Conservation (phyloP, 305 asterid species). For the Fraxinus angustifolia region DNA sequence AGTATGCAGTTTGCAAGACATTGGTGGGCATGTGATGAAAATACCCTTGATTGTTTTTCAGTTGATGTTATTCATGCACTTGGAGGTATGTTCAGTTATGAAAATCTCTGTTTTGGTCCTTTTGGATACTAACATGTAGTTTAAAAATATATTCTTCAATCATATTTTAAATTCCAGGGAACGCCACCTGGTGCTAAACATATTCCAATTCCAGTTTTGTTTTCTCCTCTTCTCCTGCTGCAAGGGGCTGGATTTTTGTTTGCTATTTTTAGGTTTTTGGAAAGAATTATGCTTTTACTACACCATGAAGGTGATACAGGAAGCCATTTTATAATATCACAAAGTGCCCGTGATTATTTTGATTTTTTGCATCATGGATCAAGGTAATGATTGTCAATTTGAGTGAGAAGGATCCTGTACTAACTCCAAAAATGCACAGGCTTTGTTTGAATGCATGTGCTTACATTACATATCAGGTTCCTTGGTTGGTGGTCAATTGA, state of each 20-base stretch:
- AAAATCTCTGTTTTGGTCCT: neutral
- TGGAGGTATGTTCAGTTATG: constrained; percentile 56
- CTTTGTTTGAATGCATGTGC: constrained; percentile 1
- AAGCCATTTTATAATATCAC: constrained; percentile 54
- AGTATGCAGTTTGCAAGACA: constrained; percentile 77
- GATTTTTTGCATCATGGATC: constrained; percentile 83
- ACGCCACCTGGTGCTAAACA: constrained; percentile 67
- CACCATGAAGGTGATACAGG: constrained; percentile 45
- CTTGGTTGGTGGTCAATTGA: constrained; percentile 98
- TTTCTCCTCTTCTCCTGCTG: constrained; percentile 78
- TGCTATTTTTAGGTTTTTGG: constrained; percentile 58
- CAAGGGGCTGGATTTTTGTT: constrained; percentile 84
- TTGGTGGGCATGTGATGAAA: constrained; percentile 95
- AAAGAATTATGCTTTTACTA: constrained; percentile 41
- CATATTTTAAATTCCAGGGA: constrained; percentile 51
- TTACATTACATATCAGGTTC: constrained; percentile 43
- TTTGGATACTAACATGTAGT: neutral
- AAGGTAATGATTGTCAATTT: constrained; percentile 40
- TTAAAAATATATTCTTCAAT: constrained; percentile 1
- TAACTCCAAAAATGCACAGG: neutral
- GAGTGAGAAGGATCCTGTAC: neutral
- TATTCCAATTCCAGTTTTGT: constrained; percentile 69
- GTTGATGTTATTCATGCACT: constrained; percentile 74
- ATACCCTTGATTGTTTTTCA: constrained; percentile 72
- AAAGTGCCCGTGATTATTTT: constrained; percentile 55